Evolutionary conservation across 1,139 yeast species (phyloP), one percentile per base, ranked within the genome.

Genomic region (Kurtzmaniella quercitrusa): DNA sequence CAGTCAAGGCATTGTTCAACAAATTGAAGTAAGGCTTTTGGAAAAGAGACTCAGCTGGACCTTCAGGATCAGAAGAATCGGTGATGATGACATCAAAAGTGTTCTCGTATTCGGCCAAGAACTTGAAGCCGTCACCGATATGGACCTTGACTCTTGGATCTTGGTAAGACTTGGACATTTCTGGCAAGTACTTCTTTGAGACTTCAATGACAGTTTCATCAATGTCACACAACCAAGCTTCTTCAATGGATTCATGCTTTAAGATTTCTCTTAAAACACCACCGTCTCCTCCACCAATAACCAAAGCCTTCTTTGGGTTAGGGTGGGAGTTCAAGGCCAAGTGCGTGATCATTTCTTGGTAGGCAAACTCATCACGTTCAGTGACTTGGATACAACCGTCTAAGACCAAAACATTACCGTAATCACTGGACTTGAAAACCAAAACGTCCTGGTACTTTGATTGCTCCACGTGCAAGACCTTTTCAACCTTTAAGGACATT

Each of bases 261-360:
- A 89, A 86, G 60, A 88, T 80, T 67, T 89, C 97, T 66, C 97
- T 78, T 59, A 89, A 75, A 45, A 89, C 96, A 63, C 97, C 97
- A 55, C 97, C 97, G 60, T 89, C 97, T 55, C 97, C 97, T 51
- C 97, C 97, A 46, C 97, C 97, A 60, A 89, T 84, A 46, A 89
- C 95, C 49, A 89, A 73, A 26, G 93, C 96, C 60, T 76, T 82
- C 73, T 85, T 86, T 42, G 97, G 97, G 68, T 84, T 78, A 47
- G 95, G 89, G 69, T 89, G 97, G 38, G 94, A 80, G 78, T 85
- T 86, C 67, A 89, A 60, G 12, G 95, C 95, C 58, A 89, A 73
- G 66, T 89, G 96, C 36, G 96, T 71, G 63, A 89, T 89, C 95
- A 89, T 88, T 66, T 89, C 97, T 71, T 89, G 97, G 72, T 88